phyloP scores from a whole-genome alignment of 1,284 basidiomycete genomes.

The Leccinum holopus region DNA sequence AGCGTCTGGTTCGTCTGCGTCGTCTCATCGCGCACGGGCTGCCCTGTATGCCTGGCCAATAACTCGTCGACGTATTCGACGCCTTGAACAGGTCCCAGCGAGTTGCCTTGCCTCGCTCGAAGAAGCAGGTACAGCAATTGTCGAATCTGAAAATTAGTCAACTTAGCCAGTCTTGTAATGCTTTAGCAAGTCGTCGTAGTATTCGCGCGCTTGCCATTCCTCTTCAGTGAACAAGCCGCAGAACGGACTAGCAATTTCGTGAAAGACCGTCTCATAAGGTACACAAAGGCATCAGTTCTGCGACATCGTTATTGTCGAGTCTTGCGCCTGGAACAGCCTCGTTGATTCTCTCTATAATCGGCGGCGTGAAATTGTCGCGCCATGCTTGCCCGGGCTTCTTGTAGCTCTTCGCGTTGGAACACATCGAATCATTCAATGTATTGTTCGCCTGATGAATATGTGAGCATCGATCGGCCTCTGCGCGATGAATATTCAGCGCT shows the following conservation, averaged over 20 bases:
- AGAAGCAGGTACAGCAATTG: constrained; percentile 1
- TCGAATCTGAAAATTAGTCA: neutral
- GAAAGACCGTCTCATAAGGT: constrained; percentile 72
- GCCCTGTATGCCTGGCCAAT: constrained; percentile 71
- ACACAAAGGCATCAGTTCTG: constrained; percentile 71
- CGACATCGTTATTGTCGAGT: constrained; percentile 56
- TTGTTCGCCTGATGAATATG: constrained; percentile 52
- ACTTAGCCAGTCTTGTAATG: constrained; percentile 71
- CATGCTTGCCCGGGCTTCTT: constrained; percentile 49
- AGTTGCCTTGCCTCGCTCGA: constrained; percentile 56
- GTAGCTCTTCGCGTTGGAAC: constrained; percentile 54
- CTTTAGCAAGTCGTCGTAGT: constrained; percentile 72
- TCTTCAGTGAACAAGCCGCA: constrained; percentile 63
- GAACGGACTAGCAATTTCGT: constrained; percentile 59
- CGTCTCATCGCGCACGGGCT: constrained; percentile 64
- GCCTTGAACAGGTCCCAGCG: constrained; percentile 70
- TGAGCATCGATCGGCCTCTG: neutral
- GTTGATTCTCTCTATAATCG: constrained; percentile 65
- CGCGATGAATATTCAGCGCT: constrained; percentile 12
- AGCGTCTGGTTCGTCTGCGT: constrained; percentile 84
- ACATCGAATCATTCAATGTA: constrained; percentile 71
- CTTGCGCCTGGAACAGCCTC: constrained; percentile 58
- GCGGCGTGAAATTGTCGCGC: constrained; percentile 53
- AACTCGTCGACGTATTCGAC: constrained; percentile 87
- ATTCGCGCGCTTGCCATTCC: constrained; percentile 67